A percentile compares a stretch with the other conserved stretches of the same genome.
These are phyloP conservation scores for Penicillium dipodomyicola DNA, from an alignment of 495 filamentous ascomycete species.

Conservation along the genomic window DNA sequence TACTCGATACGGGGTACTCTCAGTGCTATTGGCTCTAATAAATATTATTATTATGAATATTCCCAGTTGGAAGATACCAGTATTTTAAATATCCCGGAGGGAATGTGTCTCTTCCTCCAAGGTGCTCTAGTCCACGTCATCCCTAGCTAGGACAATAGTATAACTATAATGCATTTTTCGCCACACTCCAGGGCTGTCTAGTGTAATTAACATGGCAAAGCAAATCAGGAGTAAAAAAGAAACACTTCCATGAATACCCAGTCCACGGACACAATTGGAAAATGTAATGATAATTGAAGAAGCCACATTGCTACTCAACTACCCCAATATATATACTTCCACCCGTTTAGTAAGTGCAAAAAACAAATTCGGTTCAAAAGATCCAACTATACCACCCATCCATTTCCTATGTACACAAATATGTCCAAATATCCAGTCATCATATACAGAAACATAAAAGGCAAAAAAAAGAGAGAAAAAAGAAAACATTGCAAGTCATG, in stretches of 20 bases:
- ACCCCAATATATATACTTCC: neutral
- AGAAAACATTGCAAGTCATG: slow-evolving; percentile 10
- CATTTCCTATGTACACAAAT: slow-evolving; percentile 2
- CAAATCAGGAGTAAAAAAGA: neutral
- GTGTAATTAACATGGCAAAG: too few relatives aligned
- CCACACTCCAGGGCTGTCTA: too few relatives aligned
- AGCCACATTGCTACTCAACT: neutral
- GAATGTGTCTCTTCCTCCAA: too few relatives aligned
- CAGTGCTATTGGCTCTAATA: neutral
- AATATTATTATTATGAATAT: neutral
- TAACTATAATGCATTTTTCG: neutral
- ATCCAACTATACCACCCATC: neutral
- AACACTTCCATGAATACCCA: neutral
- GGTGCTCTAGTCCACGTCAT: neutral
- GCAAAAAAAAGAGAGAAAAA: neutral
- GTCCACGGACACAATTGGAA: neutral
- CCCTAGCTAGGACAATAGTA: neutral
- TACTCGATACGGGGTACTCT: neutral
- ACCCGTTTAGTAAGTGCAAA: neutral
- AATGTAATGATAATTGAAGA: neutral
- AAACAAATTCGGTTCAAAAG: neutral
- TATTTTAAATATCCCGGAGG: too few relatives aligned
- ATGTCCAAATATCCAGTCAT: neutral
- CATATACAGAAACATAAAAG: neutral
- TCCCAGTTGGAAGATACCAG: neutral